Percentiles rank a stretch among this genome's conserved stretches.
Conservation (phyloP, 73 alveolate genomes). For the Tetrahymena thermophila region DNA sequence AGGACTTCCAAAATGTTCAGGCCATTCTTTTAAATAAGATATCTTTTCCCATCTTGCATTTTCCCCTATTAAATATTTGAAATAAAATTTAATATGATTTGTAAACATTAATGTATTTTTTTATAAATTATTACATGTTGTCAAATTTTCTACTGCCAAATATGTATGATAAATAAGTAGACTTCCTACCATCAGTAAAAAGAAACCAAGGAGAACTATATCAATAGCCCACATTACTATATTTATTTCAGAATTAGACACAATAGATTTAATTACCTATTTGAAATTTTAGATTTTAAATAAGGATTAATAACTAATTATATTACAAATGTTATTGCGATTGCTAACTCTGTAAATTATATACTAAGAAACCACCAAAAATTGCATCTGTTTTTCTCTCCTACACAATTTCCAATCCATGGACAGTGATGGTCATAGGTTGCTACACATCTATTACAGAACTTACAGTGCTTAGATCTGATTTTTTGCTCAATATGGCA, state of each 20-base stretch:
- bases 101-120: not conserved
- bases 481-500: not conserved
- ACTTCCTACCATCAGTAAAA: slow-evolving; percentile 24
- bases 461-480: slow-evolving; percentile 37
- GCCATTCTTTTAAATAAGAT: slow-evolving; percentile 29
- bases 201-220: slow-evolving; percentile 37
- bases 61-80: slow-evolving; percentile 3
- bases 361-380: slow-evolving; percentile 32
- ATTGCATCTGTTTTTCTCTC: slow-evolving; percentile 38
- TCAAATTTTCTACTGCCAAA: slow-evolving; percentile 6
- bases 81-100: not conserved
- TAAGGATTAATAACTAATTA: not conserved
- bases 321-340: not conserved
- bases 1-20: slow-evolving; percentile 21
- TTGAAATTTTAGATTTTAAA: not conserved
- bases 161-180: slow-evolving; percentile 8
- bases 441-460: slow-evolving; percentile 31
- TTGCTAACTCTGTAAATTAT: not conserved
- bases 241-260: not conserved
- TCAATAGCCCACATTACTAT: not conserved
- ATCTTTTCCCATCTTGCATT: slow-evolving; percentile 26
- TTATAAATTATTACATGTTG: not conserved
- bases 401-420: slow-evolving; percentile 68
- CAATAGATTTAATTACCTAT: not conserved
- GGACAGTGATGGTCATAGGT: slow-evolving; percentile 77